A percentile compares a stretch with the other conserved stretches of the same genome.
Conservation (phyloP, 1,284 basidiomycete species). For the Singerocomus inundabilis region DNA sequence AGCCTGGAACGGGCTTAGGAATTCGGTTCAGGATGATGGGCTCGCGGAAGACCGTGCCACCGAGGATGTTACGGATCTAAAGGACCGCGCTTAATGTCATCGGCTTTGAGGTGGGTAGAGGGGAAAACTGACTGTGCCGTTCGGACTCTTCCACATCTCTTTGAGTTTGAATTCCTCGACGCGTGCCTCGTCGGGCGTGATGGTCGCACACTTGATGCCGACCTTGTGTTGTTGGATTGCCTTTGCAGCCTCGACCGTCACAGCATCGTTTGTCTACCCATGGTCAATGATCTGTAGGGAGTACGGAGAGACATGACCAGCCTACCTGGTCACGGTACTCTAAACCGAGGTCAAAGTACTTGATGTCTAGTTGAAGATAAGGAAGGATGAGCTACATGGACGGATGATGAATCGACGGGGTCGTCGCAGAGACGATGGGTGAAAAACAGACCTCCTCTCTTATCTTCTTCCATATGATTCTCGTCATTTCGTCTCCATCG, state of each 20-base stretch:
- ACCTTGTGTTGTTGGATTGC: conserved; percentile 90
- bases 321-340: conserved; percentile 85
- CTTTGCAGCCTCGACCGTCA: conserved; percentile 92
- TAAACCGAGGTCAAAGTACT: conserved; percentile 96
- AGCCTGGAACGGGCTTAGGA: conserved; percentile 93
- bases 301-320: not conserved
- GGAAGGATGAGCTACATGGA: conserved; percentile 82
- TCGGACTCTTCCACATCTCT: conserved; percentile 97
- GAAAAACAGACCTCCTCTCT: conserved; percentile 74
- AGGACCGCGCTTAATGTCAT: conserved; percentile 6
- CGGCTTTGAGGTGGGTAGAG: conserved; percentile 1
- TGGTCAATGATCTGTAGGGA: conserved; percentile 2
- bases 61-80: conserved; percentile 93
- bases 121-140: conserved; percentile 74
- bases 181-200: conserved; percentile 96
- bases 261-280: conserved; percentile 84
- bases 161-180: conserved; percentile 96
- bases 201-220: conserved; percentile 96
- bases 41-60: conserved; percentile 98
- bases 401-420: conserved; percentile 1
- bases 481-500: conserved; percentile 96
- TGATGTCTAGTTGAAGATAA: conserved; percentile 94
- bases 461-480: conserved; percentile 99
- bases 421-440: not conserved
- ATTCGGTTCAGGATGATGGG: conserved; percentile 92